Conservation (phyloP, 164 flowering plant genomes). For the Piper longum region DNA sequence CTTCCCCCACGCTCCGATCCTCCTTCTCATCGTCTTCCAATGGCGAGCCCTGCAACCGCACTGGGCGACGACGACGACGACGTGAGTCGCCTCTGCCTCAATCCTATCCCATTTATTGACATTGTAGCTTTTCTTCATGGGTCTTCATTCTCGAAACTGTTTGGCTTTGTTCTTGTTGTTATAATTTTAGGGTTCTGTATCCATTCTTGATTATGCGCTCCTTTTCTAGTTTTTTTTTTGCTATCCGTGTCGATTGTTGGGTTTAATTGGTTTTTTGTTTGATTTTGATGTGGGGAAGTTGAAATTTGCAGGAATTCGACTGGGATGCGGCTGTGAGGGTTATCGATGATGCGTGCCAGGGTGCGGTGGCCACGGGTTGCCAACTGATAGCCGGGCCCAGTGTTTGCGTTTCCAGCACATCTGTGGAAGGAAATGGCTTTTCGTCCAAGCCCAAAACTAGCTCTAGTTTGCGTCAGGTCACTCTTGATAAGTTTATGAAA, state of each 20-base stretch:
- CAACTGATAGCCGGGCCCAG: constrained; percentile 1
- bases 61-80: too few species aligned
- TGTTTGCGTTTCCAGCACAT: background rate
- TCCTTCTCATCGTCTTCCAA: too few species aligned
- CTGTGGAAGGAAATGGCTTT: background rate
- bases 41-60: too few species aligned
- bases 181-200: too few species aligned
- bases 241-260: background rate
- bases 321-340: constrained; percentile 85
- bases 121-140: too few species aligned
- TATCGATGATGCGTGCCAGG: constrained; percentile 60
- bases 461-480: constrained; percentile 32
- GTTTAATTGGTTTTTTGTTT: background rate
- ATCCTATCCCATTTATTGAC: too few species aligned
- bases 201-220: too few species aligned
- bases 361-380: constrained; percentile 11
- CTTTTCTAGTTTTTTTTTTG: too few species aligned
- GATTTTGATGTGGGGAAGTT: background rate
- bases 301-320: constrained; percentile 48
- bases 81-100: too few species aligned
- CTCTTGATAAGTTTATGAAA: constrained; percentile 45
- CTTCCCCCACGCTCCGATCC: too few species aligned
- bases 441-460: constrained; percentile 6
- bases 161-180: too few species aligned
- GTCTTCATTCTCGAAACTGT: too few species aligned